These are phyloP conservation scores for Pulveroboletus sp. DNA, from an alignment of 768 basidiomycete genomes.

Conservation along the genomic window DNA sequence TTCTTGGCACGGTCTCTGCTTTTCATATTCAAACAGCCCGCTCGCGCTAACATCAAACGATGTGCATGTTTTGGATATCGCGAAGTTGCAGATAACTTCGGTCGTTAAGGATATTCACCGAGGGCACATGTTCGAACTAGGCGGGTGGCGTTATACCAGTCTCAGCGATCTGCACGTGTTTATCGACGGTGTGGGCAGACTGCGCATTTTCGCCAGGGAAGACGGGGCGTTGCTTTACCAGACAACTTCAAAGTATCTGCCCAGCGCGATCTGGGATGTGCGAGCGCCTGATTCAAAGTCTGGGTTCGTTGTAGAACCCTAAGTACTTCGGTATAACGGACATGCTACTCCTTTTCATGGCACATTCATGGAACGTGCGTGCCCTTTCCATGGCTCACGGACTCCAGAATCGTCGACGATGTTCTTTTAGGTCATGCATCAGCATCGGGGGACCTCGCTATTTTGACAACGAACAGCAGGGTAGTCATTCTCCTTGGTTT, in stretches of 20 bases:
- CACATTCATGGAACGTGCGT: slow-evolving; percentile 29
- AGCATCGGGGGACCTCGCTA: slow-evolving; percentile 40
- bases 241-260: slow-evolving; percentile 34
- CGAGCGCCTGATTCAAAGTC: slow-evolving; percentile 3
- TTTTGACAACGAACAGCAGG: slow-evolving; percentile 24
- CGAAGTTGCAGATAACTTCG: slow-evolving; percentile 47
- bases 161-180: slow-evolving; percentile 56
- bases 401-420: neutral
- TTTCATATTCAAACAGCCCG: slow-evolving; percentile 66
- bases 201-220: slow-evolving; percentile 54
- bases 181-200: slow-evolving; percentile 45
- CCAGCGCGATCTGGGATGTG: slow-evolving; percentile 37
- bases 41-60: slow-evolving; percentile 42
- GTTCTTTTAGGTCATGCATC: slow-evolving; percentile 40
- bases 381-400: neutral
- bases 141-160: slow-evolving; percentile 61
- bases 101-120: slow-evolving; percentile 19
- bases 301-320: slow-evolving; percentile 16
- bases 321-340: slow-evolving; percentile 14
- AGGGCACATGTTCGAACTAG: slow-evolving; percentile 23
- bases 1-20: slow-evolving; percentile 51
- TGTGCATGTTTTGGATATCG: slow-evolving; percentile 64
- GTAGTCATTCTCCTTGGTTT: slow-evolving; percentile 29
- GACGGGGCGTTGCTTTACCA: slow-evolving; percentile 44
- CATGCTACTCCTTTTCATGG: slow-evolving; percentile 3